Base-by-base conservation (phyloP, 805 yeast species). In the Blastobotrys parvus region DNA sequence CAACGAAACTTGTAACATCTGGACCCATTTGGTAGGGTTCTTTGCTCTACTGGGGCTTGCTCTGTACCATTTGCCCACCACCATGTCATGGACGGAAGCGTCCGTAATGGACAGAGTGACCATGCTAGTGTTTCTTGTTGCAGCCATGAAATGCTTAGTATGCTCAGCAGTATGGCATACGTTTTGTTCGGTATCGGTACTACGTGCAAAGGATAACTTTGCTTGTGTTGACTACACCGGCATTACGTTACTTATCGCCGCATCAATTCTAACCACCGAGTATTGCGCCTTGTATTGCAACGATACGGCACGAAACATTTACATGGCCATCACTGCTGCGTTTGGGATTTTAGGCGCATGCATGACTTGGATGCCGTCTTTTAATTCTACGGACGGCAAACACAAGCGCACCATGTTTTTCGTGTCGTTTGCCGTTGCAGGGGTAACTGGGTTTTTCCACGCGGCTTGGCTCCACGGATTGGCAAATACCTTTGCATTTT, bases 171-270 rank as follows among this genome's bases (percentile, higher is more conserved):
- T 81, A 34, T 90, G 97, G 97, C 98, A 90, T 63, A 84, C 97
- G 3, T 89, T 87, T 63, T 77, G 82, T 46, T 80, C 87, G 48
- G 83, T 87, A 50, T 77, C 90, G 15, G 72, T 72, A 40, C 61
- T 82, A 36, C 55, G 67, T 17, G 60, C 78, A 49, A 74, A 95
- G 59, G 71, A 79, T 50, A 74, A 77, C 42, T 86, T 84, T 64
- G 96, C 96, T 0, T 92, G 98, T 61, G 78, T 89, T 35, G 98
- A 90, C 65, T 90, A 90, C 62, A 82, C 94, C 4, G 98, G 98
- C 2, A 90, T 90, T 52, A 87, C 97, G 0, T 73, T 88, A 11
- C 67, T 92, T 50, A 89, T 90, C 53, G 82, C 95, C 0, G 90
- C 94, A 13, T 84, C 95, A 2, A 82, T 92, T 37, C 67, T 92